A percentile compares a stretch with the other conserved stretches of the same genome.
Evolutionary conservation across 495 filamentous ascomycete species (phyloP).

Genomic region (Aspergillus ostianus): DNA sequence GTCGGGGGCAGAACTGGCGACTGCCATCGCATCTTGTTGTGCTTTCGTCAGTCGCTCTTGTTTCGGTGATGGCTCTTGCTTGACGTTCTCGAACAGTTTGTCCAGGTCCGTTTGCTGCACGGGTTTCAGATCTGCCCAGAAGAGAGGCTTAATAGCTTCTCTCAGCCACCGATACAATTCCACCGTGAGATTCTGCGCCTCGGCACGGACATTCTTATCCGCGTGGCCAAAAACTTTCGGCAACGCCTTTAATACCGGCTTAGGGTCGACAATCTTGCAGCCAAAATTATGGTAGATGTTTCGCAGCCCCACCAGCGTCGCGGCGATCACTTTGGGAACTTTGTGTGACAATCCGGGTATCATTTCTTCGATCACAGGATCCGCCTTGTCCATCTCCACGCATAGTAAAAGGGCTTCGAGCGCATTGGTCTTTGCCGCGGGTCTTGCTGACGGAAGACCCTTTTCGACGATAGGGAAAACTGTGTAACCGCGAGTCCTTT

Average conservation of each 20-base stretch:
- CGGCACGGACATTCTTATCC: slow-evolving; percentile 97
- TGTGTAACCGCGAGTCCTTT: slow-evolving; percentile 70
- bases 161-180: slow-evolving; percentile 97
- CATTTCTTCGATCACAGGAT: slow-evolving; percentile 86
- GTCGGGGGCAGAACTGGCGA: slow-evolving; percentile 57
- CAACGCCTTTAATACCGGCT: slow-evolving; percentile 85
- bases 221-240: slow-evolving; percentile 94
- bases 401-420: slow-evolving; percentile 85
- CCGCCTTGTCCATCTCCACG: slow-evolving; percentile 84
- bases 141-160: slow-evolving; percentile 97
- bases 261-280: slow-evolving; percentile 94
- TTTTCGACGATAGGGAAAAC: slow-evolving; percentile 85
- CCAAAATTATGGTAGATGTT: slow-evolving; percentile 89
- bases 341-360: slow-evolving; percentile 85
- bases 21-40: slow-evolving; percentile 79
- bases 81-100: slow-evolving; percentile 88
- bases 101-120: slow-evolving; percentile 95
- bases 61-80: slow-evolving; percentile 82
- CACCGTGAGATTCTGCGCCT: slow-evolving; percentile 86
- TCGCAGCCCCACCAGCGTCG: slow-evolving; percentile 74
- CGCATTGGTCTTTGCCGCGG: slow-evolving; percentile 82
- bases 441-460: slow-evolving; percentile 79
- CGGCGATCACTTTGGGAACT: slow-evolving; percentile 90
- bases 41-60: slow-evolving; percentile 86
- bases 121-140: slow-evolving; percentile 93